Evolutionary conservation across 2,329 filamentous ascomycete species (phyloP).

Genomic region (Exophiala spinifera): DNA sequence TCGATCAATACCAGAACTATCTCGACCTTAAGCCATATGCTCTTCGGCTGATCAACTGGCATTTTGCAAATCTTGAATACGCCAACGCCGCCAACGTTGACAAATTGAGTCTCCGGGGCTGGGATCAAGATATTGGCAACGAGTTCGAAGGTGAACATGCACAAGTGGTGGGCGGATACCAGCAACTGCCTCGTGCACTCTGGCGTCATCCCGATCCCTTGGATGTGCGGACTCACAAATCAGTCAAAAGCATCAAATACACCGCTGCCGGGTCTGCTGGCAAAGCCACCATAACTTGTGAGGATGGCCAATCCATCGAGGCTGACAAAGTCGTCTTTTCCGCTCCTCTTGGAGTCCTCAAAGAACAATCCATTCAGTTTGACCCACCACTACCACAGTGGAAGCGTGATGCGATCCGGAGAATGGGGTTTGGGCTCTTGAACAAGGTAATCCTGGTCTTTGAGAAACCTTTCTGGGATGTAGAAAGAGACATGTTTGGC

Average conservation of each 20-base stretch:
- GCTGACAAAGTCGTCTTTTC: slow-evolving; percentile 93
- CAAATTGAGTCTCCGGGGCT: slow-evolving; percentile 80
- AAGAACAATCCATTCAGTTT: slow-evolving; percentile 77
- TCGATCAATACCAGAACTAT: slow-evolving; percentile 79
- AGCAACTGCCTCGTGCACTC: slow-evolving; percentile 84
- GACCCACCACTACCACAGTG: slow-evolving; percentile 84
- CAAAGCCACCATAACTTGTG: slow-evolving; percentile 66
- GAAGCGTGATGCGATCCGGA: slow-evolving; percentile 75
- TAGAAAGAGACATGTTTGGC: slow-evolving; percentile 87
- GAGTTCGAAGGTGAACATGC: slow-evolving; percentile 95
- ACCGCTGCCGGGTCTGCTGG: slow-evolving; percentile 42
- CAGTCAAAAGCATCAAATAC: slow-evolving; percentile 72
- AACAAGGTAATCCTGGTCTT: slow-evolving; percentile 96
- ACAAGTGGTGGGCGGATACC: slow-evolving; percentile 90
- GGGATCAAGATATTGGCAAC: slow-evolving; percentile 97
- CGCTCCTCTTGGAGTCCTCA: slow-evolving; percentile 85
- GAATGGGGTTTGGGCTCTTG: slow-evolving; percentile 86
- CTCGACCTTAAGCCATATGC: slow-evolving; percentile 82
- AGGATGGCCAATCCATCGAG: slow-evolving; percentile 70
- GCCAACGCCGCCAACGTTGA: slow-evolving; percentile 89
- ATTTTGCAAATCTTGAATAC: slow-evolving; percentile 96
- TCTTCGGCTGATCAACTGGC: slow-evolving; percentile 91
- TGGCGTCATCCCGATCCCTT: slow-evolving; percentile 73
- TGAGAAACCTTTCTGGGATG: slow-evolving; percentile 85
- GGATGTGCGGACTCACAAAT: slow-evolving; percentile 69